These are phyloP conservation scores for Pisolithus thermaeus DNA, from an alignment of 1,284 basidiomycete genomes.

Conservation along the genomic window DNA sequence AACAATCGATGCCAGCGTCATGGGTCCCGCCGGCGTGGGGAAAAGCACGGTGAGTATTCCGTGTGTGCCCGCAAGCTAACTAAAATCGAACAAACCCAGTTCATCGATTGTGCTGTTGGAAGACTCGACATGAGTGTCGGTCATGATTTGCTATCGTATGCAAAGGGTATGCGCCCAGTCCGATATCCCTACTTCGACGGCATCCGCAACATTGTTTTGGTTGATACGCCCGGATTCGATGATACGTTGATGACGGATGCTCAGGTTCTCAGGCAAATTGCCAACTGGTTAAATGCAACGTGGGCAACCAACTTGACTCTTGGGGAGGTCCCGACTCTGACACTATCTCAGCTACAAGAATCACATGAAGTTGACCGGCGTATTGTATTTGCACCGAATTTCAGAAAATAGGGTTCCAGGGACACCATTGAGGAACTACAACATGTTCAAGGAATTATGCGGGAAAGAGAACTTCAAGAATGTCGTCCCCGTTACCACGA, in stretches of 20 bases:
- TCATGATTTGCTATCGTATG: too few species aligned
- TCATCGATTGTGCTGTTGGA: too few species aligned
- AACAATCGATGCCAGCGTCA: neutral
- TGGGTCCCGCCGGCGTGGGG: constrained; percentile 3
- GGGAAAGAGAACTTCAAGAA: neutral
- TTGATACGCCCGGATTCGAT: constrained; percentile 6
- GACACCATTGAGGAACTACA: neutral
- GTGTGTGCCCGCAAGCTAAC: neutral
- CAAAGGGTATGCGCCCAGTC: too few species aligned
- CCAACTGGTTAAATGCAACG: too few species aligned
- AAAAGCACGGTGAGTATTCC: neutral
- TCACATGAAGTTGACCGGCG: neutral
- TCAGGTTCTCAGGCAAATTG: too few species aligned
- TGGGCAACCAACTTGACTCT: too few species aligned
- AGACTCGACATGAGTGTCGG: too few species aligned
- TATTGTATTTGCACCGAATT: neutral
- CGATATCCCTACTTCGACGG: neutral
- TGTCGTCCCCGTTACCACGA: neutral
- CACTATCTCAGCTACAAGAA: neutral
- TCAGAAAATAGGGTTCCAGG: neutral
- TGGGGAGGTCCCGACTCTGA: neutral
- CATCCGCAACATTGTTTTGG: neutral
- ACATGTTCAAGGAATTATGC: neutral
- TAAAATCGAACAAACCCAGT: too few species aligned
- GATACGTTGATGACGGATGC: constrained; percentile 10